These are phyloP conservation scores for Tulasnella sp. DNA, from an alignment of 768 basidiomycete species.

Conservation along the genomic window DNA sequence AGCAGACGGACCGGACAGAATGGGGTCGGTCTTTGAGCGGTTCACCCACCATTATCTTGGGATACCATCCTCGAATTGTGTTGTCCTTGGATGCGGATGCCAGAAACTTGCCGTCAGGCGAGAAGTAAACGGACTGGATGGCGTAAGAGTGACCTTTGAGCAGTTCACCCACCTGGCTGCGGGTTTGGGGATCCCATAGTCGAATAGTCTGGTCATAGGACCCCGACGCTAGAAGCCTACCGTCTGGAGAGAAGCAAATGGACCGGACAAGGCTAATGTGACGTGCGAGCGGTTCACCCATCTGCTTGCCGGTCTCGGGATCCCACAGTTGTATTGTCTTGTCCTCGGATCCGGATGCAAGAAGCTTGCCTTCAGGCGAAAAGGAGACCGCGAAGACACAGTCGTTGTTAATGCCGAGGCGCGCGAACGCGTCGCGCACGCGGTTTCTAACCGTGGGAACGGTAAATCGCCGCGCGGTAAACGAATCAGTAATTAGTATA, in stretches of 20 bases:
- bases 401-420: too few species aligned
- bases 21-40: background rate
- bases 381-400: background rate
- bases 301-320: background rate
- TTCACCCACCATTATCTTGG: background rate
- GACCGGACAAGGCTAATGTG: background rate
- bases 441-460: too few species aligned
- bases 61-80: background rate
- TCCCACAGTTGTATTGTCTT: background rate
- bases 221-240: slow-evolving; percentile 8
- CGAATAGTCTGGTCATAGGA: background rate
- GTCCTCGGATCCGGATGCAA: background rate
- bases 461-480: too few species aligned
- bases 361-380: background rate
- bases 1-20: background rate
- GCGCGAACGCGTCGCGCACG: too few species aligned
- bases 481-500: too few species aligned
- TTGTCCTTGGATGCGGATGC: background rate
- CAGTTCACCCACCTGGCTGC: background rate
- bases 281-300: background rate
- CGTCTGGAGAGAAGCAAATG: slow-evolving; percentile 14
- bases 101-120: background rate
- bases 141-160: background rate
- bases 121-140: background rate
- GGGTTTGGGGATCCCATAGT: slow-evolving; percentile 1